Evolutionary conservation across 768 basidiomycete genomes (phyloP).

Genomic region (Rhizopogon vesiculosus): DNA sequence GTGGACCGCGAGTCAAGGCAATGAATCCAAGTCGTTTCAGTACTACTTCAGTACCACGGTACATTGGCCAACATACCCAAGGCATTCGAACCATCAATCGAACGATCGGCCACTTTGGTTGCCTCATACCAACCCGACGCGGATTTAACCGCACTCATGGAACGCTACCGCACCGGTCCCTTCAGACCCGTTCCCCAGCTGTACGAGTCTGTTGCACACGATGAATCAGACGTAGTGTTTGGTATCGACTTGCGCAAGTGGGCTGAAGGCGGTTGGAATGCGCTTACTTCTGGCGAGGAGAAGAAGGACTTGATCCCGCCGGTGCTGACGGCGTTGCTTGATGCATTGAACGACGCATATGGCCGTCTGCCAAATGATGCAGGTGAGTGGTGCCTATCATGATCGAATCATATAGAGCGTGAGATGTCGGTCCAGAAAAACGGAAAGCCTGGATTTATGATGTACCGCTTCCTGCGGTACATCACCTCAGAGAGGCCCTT

Average conservation of each 20-base stretch:
- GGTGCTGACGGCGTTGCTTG: constrained; percentile 64
- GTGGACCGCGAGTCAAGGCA: not conserved
- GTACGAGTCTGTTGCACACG: constrained; percentile 82
- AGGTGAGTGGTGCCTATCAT: constrained; percentile 37
- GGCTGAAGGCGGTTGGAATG: constrained; percentile 79
- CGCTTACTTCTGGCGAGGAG: constrained; percentile 48
- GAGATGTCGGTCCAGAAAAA: constrained; percentile 47
- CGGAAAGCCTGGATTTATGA: constrained; percentile 96
- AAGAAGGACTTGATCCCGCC: constrained; percentile 67
- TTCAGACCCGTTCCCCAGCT: constrained; percentile 85
- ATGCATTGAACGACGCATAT: constrained; percentile 62
- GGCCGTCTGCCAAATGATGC: constrained; percentile 52
- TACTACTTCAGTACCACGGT: constrained; percentile 83
- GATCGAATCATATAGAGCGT: not conserved
- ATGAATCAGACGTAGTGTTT: constrained; percentile 83
- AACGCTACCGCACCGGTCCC: constrained; percentile 89
- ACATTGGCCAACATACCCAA: constrained; percentile 71
- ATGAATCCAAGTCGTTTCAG: constrained; percentile 29
- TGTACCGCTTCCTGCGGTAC: constrained; percentile 76
- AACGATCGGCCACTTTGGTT: constrained; percentile 70
- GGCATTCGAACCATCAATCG: constrained; percentile 56
- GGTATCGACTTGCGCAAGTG: constrained; percentile 90
- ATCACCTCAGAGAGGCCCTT: constrained; percentile 80
- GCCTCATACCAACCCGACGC: constrained; percentile 86
- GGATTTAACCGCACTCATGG: constrained; percentile 82